Percentiles rank a stretch among this genome's conserved stretches.
These are phyloP conservation scores for Arthrobotrys sphaeroides DNA, from an alignment of 2,329 filamentous ascomycete genomes.

Conservation along the genomic window DNA sequence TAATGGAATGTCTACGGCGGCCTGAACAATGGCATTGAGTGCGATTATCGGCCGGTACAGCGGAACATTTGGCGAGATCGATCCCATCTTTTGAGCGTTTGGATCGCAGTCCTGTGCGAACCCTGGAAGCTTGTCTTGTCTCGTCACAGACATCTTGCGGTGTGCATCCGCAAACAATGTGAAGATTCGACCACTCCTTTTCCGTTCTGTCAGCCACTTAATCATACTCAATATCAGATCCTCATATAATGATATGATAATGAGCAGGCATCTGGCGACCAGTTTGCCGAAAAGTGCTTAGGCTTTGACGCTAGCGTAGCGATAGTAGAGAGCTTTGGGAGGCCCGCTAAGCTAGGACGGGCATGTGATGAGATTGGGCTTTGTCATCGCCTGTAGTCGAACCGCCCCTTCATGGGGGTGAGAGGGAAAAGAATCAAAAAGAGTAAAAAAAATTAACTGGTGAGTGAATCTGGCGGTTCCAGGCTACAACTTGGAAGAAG, in stretches of 20 bases:
- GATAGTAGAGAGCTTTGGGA: slow-evolving; percentile 15
- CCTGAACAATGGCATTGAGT: slow-evolving; percentile 26
- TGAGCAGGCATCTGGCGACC: slow-evolving; percentile 24
- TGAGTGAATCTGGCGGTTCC: not conserved
- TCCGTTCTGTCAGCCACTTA: slow-evolving; percentile 19
- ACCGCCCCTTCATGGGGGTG: not conserved
- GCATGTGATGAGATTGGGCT: slow-evolving; percentile 32
- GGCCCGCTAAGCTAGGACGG: slow-evolving; percentile 15
- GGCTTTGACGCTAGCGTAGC: slow-evolving; percentile 22
- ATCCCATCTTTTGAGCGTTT: not conserved
- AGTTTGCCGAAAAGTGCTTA: slow-evolving; percentile 46
- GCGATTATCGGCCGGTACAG: not conserved
- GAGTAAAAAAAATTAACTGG: too few species aligned
- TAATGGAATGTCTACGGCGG: slow-evolving; percentile 31
- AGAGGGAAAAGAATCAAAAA: not conserved
- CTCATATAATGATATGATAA: slow-evolving; percentile 32
- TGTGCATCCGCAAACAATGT: not conserved
- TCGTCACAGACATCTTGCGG: slow-evolving; percentile 5
- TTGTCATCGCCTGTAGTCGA: slow-evolving; percentile 10
- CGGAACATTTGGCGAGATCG: slow-evolving; percentile 5
- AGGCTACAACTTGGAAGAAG: not conserved
- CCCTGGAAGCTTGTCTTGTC: slow-evolving; percentile 5
- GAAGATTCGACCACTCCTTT: slow-evolving; percentile 17
- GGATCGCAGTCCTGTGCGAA: not conserved
- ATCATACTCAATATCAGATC: slow-evolving; percentile 11